phyloP scores from a whole-genome alignment of 768 basidiomycete species.

The Mrakia blollopis region DNA sequence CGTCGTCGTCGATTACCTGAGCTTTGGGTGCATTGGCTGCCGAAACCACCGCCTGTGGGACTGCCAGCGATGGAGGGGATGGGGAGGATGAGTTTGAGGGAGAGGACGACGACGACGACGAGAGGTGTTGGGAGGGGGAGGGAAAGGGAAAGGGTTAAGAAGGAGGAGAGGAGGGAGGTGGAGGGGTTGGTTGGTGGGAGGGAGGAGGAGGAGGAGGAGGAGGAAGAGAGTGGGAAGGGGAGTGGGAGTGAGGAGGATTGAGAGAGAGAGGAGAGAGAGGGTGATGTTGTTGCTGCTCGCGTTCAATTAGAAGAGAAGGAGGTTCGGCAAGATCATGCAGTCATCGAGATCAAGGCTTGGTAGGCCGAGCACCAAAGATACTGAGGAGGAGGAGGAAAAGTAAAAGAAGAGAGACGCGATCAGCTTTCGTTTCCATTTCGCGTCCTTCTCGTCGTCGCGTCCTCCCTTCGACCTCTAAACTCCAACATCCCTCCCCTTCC shows the following conservation, averaged over 20 bases:
- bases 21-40: neutral
- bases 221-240: neutral
- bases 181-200: neutral
- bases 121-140: too few relatives aligned
- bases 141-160: neutral
- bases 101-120: neutral
- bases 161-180: neutral
- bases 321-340: too few relatives aligned
- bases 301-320: neutral
- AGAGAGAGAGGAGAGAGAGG: neutral
- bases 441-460: neutral
- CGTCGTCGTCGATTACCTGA: neutral
- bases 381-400: neutral
- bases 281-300: neutral
- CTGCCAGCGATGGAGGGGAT: neutral
- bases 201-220: neutral
- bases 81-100: neutral
- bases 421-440: neutral
- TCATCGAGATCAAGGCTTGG: constrained; percentile 7
- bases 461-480: neutral
- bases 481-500: neutral
- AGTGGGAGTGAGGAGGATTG: neutral
- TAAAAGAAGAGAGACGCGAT: neutral
- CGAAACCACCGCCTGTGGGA: neutral
- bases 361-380: constrained; percentile 70